Conservation (phyloP, 2,329 filamentous ascomycete species). For the Cladosporium sp. region DNA sequence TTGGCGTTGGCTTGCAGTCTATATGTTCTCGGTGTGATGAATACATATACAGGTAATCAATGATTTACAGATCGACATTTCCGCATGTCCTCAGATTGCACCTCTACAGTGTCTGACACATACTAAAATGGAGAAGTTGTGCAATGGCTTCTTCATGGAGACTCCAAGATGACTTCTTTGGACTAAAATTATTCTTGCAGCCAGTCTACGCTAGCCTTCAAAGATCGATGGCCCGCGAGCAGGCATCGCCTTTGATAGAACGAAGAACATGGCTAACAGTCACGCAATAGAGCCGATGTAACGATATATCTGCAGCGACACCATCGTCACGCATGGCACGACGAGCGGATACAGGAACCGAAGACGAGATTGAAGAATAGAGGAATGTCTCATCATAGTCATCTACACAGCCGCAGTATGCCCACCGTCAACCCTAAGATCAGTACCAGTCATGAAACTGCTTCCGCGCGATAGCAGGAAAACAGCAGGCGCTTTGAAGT, state of each 20-base stretch:
- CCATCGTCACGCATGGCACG: too few relatives aligned
- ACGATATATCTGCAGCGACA: background rate
- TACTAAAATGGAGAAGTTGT: too few relatives aligned
- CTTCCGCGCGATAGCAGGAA: slow-evolving; percentile 67
- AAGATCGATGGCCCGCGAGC: background rate
- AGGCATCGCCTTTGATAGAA: background rate
- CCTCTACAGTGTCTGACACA: background rate
- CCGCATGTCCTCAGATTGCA: background rate
- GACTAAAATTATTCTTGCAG: background rate
- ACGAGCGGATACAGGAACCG: too few relatives aligned
- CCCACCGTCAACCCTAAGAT: slow-evolving; percentile 70
- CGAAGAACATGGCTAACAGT: background rate
- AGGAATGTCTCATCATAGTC: too few relatives aligned
- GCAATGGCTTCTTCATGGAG: background rate
- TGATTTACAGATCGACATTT: background rate
- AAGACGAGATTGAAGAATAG: background rate
- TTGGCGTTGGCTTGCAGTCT: background rate
- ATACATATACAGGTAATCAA: background rate
- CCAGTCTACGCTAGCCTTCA: background rate
- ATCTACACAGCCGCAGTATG: slow-evolving; percentile 42
- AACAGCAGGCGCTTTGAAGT: slow-evolving; percentile 63
- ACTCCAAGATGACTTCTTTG: background rate
- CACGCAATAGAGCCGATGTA: too few relatives aligned
- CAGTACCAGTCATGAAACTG: slow-evolving; percentile 68
- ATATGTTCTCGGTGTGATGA: background rate